phyloP scores from a whole-genome alignment of 2,329 filamentous ascomycete genomes.

The Stromatinia cepivora region DNA sequence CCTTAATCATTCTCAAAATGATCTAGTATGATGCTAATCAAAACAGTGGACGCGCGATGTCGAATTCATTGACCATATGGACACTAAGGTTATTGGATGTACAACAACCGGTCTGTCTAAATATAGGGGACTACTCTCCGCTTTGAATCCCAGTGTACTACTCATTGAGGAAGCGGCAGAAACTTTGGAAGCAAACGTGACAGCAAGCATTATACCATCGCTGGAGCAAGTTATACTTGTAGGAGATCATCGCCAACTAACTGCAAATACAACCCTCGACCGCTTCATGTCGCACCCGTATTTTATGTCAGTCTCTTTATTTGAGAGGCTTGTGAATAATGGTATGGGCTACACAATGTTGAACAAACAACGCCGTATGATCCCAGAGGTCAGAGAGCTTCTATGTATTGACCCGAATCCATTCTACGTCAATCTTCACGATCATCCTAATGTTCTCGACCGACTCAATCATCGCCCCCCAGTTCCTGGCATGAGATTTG shows the following conservation, averaged over 20 bases:
- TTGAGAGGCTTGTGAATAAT: conserved; percentile 66
- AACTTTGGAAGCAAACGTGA: conserved; percentile 53
- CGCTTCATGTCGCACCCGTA: conserved; percentile 58
- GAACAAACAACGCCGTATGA: conserved; percentile 65
- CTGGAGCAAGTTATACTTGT: conserved; percentile 66
- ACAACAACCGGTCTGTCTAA: conserved; percentile 72
- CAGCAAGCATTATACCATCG: conserved; percentile 59
- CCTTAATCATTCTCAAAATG: neutral
- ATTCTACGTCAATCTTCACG: conserved; percentile 60
- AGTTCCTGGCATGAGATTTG: conserved; percentile 63
- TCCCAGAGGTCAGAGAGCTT: conserved; percentile 63
- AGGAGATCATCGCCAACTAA: conserved; percentile 68
- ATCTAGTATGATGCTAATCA: neutral
- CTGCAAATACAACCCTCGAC: conserved; percentile 58
- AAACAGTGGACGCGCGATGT: conserved; percentile 29
- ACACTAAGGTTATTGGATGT: conserved; percentile 42
- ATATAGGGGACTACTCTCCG: conserved; percentile 62
- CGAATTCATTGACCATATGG: conserved; percentile 61
- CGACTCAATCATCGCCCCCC: conserved; percentile 51
- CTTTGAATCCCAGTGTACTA: conserved; percentile 59
- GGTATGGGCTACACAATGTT: conserved; percentile 55
- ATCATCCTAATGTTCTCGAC: conserved; percentile 58
- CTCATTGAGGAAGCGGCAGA: conserved; percentile 73
- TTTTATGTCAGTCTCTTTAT: conserved; percentile 64
- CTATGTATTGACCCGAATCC: conserved; percentile 48